Evolutionary conservation across 305 asterid species (phyloP), one percentile per base, ranked within the genome.

Genomic region (Striga hermonthica): DNA sequence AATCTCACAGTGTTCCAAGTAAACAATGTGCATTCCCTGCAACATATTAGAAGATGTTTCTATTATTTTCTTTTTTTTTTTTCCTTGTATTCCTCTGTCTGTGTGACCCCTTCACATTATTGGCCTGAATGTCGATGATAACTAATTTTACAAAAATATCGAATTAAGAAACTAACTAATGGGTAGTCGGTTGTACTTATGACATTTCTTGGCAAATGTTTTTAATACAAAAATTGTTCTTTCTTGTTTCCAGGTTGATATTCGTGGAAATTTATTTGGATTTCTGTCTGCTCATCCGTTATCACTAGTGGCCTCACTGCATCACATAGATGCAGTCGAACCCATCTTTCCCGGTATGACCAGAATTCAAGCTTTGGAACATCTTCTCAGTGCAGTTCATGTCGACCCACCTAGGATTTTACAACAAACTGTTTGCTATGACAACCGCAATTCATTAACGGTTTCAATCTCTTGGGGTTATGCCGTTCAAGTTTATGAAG

Each of bases 401-500:
- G 78, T 75, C 65, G 95, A 91, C 66, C 78, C 95, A 8, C 77
- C 80, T 12, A 81, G 93, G 76, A 79, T 82, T 57, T 72, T 91
- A 58, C 94, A 91, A 79, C 98, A 91, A 69, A 75, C 88, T 47
- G 95, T 88, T 67, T 91, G 98, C 76, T 88, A 86, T 57, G 81
- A 86, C 57, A 66, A 40, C 7, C 8, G 56, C 73, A 77, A 72
- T 66, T 78, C 74, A 49, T 67, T 84, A 74, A 88, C 96, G 0
- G 76, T 86, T 74, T 88, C 98, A 7, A 64, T 86, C 68, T 74
- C 98, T n/a, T 91, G 98, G 97, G 96, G 98, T 31, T 88, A 79
- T 75, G 82, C 87, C 8, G 72, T 91, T 74, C 93, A 91, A 76
- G 74, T 91, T 4, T 84, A 74, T 62, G 81, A 83, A 77, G 92